phyloP scores from a whole-genome alignment of 768 basidiomycete genomes.

The Tulasnella sp. region DNA sequence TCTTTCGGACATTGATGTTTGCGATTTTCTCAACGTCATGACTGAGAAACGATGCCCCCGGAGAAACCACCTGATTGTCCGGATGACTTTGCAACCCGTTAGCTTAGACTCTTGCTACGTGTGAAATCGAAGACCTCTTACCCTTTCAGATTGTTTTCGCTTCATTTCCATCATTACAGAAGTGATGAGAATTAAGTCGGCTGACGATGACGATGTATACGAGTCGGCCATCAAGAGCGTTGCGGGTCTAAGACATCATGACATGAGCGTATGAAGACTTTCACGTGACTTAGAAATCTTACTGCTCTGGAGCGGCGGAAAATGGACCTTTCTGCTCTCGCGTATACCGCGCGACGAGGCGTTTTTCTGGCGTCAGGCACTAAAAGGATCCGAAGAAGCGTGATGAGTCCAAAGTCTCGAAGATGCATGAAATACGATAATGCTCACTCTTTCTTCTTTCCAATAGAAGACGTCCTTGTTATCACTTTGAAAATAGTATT shows the following conservation, averaged over 20 bases:
- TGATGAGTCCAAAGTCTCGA: neutral
- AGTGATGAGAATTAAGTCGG: neutral
- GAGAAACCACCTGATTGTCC: neutral
- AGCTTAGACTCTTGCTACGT: neutral
- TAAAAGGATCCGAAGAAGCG: neutral
- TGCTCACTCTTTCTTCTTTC: neutral
- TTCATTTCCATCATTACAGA: neutral
- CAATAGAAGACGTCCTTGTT: neutral
- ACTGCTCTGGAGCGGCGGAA: neutral
- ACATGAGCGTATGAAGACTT: neutral
- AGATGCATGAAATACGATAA: neutral
- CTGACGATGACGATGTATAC: neutral
- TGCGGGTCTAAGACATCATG: neutral
- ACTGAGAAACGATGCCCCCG: neutral
- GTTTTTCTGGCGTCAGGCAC: neutral
- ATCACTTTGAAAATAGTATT: neutral
- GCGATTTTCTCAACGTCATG: neutral
- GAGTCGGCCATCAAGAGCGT: neutral
- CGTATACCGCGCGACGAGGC: neutral
- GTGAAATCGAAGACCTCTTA: neutral
- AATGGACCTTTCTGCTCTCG: neutral
- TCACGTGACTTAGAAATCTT: neutral
- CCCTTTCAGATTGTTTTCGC: neutral
- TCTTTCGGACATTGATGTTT: no score
- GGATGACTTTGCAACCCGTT: neutral